Percentiles rank a stretch among this genome's conserved stretches.
These are phyloP conservation scores for Leccinum imitatum DNA, from an alignment of 768 basidiomycete genomes.

Conservation along the genomic window DNA sequence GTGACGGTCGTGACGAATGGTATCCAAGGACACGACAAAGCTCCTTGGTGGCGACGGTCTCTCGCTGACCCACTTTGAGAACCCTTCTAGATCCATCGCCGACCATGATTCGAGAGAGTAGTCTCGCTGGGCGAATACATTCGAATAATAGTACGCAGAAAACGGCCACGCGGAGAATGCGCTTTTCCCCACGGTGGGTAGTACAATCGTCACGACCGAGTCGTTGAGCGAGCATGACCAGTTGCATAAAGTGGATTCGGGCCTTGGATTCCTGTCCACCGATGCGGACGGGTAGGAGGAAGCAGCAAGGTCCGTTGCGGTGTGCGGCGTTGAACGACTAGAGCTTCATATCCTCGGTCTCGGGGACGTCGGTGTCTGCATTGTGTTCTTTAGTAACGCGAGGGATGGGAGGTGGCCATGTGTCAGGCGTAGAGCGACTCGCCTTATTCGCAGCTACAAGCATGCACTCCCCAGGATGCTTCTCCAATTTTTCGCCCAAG, in stretches of 20 bases:
- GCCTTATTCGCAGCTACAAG: background rate
- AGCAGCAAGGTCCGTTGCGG: conserved; percentile 37
- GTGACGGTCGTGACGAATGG: conserved; percentile 15
- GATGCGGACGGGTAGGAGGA: conserved; percentile 30
- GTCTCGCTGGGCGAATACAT: background rate
- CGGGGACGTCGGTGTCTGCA: background rate
- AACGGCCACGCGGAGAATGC: too few relatives aligned
- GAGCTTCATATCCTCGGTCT: background rate
- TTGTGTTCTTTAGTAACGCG: conserved; percentile 31
- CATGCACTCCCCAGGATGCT: background rate
- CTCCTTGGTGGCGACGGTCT: conserved; percentile 27
- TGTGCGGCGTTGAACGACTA: conserved; percentile 21
- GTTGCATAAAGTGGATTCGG: too few relatives aligned
- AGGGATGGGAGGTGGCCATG: conserved; percentile 36
- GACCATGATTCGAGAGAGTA: background rate
- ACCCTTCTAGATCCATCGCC: conserved; percentile 37
- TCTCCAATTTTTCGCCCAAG: background rate
- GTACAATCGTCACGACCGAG: too few relatives aligned
- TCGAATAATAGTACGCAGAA: too few relatives aligned
- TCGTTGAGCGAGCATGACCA: too few relatives aligned
- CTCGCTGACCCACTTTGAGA: conserved; percentile 40
- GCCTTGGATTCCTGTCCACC: too few relatives aligned
- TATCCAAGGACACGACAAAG: conserved; percentile 41
- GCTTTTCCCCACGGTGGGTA: too few relatives aligned
- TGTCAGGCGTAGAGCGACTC: background rate